phyloP scores from a whole-genome alignment of 1,139 yeast species.

The Diutina ranongensis region DNA sequence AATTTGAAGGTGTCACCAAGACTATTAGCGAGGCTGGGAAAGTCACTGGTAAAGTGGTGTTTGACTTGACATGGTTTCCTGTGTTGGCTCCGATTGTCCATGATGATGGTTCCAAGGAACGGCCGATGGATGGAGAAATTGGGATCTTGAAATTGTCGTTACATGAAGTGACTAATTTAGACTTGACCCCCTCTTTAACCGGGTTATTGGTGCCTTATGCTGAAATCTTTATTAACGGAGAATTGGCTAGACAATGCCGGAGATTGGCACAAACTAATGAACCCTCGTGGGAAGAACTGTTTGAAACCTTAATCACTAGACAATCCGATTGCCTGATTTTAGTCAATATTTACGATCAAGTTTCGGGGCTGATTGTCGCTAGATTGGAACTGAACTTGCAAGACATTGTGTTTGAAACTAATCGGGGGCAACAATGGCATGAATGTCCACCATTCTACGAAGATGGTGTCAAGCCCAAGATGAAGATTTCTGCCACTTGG shows the following conservation, averaged over 20 bases:
- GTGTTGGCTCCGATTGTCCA: conserved; percentile 33
- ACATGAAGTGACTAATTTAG: conserved; percentile 64
- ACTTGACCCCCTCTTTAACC: conserved; percentile 46
- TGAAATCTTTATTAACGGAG: conserved; percentile 46
- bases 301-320: conserved; percentile 50
- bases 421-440: conserved; percentile 42
- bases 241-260: conserved; percentile 44
- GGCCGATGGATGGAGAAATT: conserved; percentile 44
- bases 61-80: conserved; percentile 57
- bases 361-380: conserved; percentile 37
- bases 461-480: conserved; percentile 31
- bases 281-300: conserved; percentile 57
- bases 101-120: conserved; percentile 40
- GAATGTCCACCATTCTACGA: conserved; percentile 26
- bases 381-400: conserved; percentile 43
- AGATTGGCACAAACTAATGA: conserved; percentile 54
- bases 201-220: conserved; percentile 69
- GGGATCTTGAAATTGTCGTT: conserved; percentile 65
- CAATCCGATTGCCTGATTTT: conserved; percentile 44
- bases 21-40: conserved; percentile 40
- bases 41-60: conserved; percentile 46
- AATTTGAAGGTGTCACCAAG: conserved; percentile 20
- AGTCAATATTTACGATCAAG: conserved; percentile 47
- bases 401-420: conserved; percentile 40
- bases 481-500: conserved; percentile 51